Evolutionary conservation across 1,284 basidiomycete species (phyloP).

Genomic region (Pyrrhoderma noxium): DNA sequence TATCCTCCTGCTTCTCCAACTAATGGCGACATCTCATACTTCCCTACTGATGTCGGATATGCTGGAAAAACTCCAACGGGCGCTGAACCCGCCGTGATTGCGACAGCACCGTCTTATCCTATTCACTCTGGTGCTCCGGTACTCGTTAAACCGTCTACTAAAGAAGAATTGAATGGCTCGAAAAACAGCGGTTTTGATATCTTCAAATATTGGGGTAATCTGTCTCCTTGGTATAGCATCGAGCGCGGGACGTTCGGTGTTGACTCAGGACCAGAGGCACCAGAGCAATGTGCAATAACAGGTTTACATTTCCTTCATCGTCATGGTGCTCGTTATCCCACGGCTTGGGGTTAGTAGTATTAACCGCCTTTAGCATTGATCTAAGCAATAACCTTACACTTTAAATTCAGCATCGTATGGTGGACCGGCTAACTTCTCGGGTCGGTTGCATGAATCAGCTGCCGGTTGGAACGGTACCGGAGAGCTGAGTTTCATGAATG

Average conservation of each 20-base stretch:
- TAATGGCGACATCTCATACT: conserved; percentile 58
- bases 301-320: conserved; percentile 74
- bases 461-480: conserved; percentile 56
- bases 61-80: conserved; percentile 81
- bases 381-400: conserved; percentile 15
- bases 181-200: conserved; percentile 42
- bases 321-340: conserved; percentile 77
- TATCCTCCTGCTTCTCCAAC: conserved; percentile 70
- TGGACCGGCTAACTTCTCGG: conserved; percentile 58
- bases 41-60: conserved; percentile 74
- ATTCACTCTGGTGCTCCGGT: conserved; percentile 63
- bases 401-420: conserved; percentile 46
- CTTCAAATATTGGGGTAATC: conserved; percentile 75
- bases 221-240: conserved; percentile 81
- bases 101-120: conserved; percentile 72
- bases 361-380: conserved; percentile 4
- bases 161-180: conserved; percentile 23
- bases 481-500: conserved; percentile 65
- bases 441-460: conserved; percentile 46
- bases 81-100: conserved; percentile 69
- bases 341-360: conserved; percentile 48
- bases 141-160: conserved; percentile 42
- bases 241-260: conserved; percentile 63
- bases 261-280: conserved; percentile 60
- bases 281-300: conserved; percentile 61